phyloP scores from a whole-genome alignment of 306 rosid species.

The Cucumis hystrix region DNA sequence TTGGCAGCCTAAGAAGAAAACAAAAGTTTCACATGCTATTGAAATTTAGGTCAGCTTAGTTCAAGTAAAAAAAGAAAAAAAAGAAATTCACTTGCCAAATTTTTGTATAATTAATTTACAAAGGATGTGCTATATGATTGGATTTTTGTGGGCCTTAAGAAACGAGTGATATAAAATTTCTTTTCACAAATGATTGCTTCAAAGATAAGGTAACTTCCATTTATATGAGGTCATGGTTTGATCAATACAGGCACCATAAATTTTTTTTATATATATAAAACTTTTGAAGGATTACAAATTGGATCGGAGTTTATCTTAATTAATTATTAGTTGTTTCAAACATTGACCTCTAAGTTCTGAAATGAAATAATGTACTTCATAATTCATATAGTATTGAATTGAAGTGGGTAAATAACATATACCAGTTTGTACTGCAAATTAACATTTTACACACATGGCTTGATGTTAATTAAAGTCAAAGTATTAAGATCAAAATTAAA shows the following conservation, averaged over 20 bases:
- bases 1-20: neutral
- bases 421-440: neutral
- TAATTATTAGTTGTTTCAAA: too few relatives aligned
- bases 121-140: neutral
- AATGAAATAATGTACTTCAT: neutral
- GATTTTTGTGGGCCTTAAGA: neutral
- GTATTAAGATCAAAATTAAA: neutral
- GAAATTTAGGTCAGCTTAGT: neutral
- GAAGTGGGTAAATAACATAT: neutral
- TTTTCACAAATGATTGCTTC: slow-evolving; percentile 4
- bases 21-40: neutral
- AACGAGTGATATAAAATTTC: neutral
- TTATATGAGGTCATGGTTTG: slow-evolving; percentile 2
- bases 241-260: neutral
- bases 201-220: neutral
- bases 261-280: too few relatives aligned
- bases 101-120: neutral
- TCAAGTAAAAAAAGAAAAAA: neutral
- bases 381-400: neutral
- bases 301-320: too few relatives aligned
- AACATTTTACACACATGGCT: neutral
- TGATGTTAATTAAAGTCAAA: neutral
- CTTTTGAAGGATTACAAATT: too few relatives aligned
- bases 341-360: neutral
- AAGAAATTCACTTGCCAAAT: neutral